A percentile compares a stretch with the other conserved stretches of the same genome.
phyloP scores from a whole-genome alignment of 2,329 filamentous ascomycete genomes.

The Taxawa tesnikishii region DNA sequence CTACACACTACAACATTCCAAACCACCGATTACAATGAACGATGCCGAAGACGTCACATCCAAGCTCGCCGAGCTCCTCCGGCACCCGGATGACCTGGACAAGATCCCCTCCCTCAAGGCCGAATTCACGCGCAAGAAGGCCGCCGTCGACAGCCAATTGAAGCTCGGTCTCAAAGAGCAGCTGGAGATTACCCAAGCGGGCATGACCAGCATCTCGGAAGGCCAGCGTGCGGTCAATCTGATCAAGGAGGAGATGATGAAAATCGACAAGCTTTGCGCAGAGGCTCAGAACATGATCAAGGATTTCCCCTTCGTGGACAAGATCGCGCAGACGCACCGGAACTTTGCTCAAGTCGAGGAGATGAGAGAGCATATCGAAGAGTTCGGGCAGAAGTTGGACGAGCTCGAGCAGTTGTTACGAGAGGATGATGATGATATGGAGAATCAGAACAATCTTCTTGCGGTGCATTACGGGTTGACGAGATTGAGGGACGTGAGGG shows the following conservation, averaged over 20 bases:
- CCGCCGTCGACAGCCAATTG: constrained; percentile 78
- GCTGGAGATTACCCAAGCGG: constrained; percentile 84
- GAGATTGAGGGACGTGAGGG: constrained; percentile 80
- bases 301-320: constrained; percentile 87
- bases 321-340: constrained; percentile 84
- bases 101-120: constrained; percentile 83
- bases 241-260: constrained; percentile 97
- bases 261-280: constrained; percentile 93
- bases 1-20: too few relatives aligned
- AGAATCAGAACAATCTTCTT: constrained; percentile 86
- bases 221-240: constrained; percentile 83
- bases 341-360: constrained; percentile 91
- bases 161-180: constrained; percentile 81
- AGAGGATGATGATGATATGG: constrained; percentile 72
- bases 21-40: constrained; percentile 15
- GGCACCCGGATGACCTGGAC: constrained; percentile 92
- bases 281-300: constrained; percentile 96
- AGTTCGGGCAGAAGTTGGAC: constrained; percentile 66
- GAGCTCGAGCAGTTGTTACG: constrained; percentile 66
- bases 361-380: constrained; percentile 85
- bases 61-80: constrained; percentile 84
- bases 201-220: constrained; percentile 79
- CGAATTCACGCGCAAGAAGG: constrained; percentile 91
- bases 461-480: constrained; percentile 87
- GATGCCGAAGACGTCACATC: constrained; percentile 18